Evolutionary conservation across 768 basidiomycete species (phyloP).

Genomic region (Pisolithus marmoratus): DNA sequence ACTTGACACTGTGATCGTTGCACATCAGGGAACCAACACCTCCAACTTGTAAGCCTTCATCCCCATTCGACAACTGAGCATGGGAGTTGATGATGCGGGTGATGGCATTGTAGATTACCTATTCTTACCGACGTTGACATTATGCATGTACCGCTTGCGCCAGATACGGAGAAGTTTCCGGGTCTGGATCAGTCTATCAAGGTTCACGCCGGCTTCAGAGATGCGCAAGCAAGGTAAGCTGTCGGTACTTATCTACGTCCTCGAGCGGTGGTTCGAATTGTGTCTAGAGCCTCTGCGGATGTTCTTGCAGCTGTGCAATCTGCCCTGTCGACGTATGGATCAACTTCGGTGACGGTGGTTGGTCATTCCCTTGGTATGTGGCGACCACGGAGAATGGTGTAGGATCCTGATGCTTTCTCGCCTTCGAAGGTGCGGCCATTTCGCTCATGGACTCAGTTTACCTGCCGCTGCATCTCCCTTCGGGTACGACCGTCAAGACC

Average conservation of each 20-base stretch:
- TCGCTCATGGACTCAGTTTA: constrained; percentile 35
- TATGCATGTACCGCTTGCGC: constrained; percentile 15
- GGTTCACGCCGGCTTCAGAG: constrained; percentile 44
- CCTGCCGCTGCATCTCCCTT: constrained; percentile 34
- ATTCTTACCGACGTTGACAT: constrained; percentile 40
- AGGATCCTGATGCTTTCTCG: not conserved
- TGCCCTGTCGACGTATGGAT: constrained; percentile 30
- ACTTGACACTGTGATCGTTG: constrained; percentile 30
- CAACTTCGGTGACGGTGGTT: constrained; percentile 38
- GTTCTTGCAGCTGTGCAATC: constrained; percentile 41
- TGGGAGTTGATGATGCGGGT: not conserved
- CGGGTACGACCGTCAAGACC: constrained; percentile 26
- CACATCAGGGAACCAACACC: constrained; percentile 34
- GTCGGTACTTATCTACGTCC: not conserved
- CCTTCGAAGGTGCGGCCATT: constrained; percentile 29
- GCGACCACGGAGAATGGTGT: no score
- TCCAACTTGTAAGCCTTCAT: constrained; percentile 18
- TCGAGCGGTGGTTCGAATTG: not conserved
- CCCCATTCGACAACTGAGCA: not conserved
- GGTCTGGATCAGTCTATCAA: constrained; percentile 37
- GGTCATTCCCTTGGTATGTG: constrained; percentile 38
- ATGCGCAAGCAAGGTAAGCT: constrained; percentile 40
- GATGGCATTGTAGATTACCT: constrained; percentile 21
- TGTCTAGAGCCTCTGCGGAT: constrained; percentile 32
- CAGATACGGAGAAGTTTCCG: constrained; percentile 43